phyloP scores from a whole-genome alignment of 805 yeast genomes.

The Candida morakotiae region DNA sequence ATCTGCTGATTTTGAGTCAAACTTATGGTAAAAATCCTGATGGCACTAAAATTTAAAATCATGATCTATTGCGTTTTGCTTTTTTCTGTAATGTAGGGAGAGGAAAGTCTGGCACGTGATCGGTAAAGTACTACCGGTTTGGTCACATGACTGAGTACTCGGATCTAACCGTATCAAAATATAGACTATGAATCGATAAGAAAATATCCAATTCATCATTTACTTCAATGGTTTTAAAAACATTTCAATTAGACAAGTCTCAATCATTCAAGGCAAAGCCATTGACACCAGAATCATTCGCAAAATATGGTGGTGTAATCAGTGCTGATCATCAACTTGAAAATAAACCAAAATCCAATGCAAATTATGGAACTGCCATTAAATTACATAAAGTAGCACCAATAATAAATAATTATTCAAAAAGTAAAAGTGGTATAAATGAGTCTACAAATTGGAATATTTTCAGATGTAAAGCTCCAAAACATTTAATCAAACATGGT shows the following conservation, averaged over 20 bases:
- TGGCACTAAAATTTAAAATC: neutral
- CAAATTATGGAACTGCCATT: conserved; percentile 92
- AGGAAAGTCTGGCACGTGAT: too few relatives aligned
- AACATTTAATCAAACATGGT: conserved; percentile 42
- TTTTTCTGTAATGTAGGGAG: too few relatives aligned
- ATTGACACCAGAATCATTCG: conserved; percentile 64
- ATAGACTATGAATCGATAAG: too few relatives aligned
- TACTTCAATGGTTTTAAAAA: conserved; percentile 42
- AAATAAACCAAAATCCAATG: conserved; percentile 40
- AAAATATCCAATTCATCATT: too few relatives aligned
- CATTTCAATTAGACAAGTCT: conserved; percentile 22
- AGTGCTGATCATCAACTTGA: conserved; percentile 72
- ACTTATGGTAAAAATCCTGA: too few relatives aligned
- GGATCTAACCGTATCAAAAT: neutral
- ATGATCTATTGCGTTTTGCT: too few relatives aligned
- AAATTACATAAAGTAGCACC: conserved; percentile 74
- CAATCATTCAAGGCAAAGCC: conserved; percentile 45
- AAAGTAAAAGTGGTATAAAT: conserved; percentile 42
- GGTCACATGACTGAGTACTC: neutral
- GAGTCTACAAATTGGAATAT: conserved; percentile 75
- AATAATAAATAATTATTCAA: conserved; percentile 46
- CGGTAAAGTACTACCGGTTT: neutral
- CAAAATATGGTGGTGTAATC: conserved; percentile 69
- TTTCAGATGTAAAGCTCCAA: conserved; percentile 76
- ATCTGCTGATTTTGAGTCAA: too few relatives aligned